phyloP scores from a whole-genome alignment of 805 yeast species.

The Kuraishia borneana region DNA sequence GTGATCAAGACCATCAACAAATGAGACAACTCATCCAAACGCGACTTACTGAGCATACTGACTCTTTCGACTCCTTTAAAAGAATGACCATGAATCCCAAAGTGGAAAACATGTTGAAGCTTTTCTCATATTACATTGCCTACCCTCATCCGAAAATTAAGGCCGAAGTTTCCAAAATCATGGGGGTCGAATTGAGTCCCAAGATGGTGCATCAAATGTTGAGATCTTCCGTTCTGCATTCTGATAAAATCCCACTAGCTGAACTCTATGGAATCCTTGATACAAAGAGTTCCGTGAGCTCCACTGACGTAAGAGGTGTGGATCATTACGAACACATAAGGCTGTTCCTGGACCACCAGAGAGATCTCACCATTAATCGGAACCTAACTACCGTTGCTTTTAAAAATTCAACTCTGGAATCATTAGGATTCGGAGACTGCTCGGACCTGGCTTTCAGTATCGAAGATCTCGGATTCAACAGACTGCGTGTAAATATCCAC shows the following conservation, averaged over 20 bases:
- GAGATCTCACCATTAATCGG: neutral
- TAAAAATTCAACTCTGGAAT: neutral
- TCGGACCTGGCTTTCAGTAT: constrained; percentile 2
- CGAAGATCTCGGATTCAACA: constrained; percentile 1
- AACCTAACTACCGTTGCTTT: neutral
- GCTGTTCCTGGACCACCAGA: neutral
- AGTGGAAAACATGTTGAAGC: neutral
- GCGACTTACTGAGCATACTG: neutral
- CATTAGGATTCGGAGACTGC: neutral
- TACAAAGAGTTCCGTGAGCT: too few relatives aligned
- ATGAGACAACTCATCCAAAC: neutral
- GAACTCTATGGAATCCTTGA: too few relatives aligned
- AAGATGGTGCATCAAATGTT: neutral
- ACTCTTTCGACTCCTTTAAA: neutral
- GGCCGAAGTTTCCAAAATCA: neutral
- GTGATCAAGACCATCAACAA: neutral
- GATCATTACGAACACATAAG: neutral
- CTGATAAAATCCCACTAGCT: neutral
- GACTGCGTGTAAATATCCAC: constrained; percentile 2
- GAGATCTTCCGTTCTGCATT: neutral
- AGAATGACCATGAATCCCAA: too few relatives aligned
- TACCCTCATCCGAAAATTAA: constrained; percentile 2
- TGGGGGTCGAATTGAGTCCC: neutral
- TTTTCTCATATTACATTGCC: constrained; percentile 1
- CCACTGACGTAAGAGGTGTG: neutral